Percentiles rank a stretch among this genome's conserved stretches.
phyloP scores from a whole-genome alignment of 257 asterid genomes.

The Solanum dulcamara region DNA sequence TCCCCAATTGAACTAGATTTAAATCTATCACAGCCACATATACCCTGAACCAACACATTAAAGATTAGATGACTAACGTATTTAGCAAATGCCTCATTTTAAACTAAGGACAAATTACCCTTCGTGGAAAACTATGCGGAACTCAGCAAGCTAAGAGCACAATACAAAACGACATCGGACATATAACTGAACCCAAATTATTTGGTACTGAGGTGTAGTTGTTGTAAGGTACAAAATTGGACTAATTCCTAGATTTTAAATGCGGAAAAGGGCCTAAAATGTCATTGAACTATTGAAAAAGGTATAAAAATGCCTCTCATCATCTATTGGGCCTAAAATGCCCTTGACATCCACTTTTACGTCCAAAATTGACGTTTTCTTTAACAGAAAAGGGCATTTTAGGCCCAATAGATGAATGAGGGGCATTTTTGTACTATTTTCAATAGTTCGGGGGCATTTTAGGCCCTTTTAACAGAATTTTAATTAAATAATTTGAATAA shows the following conservation, averaged over 20 bases:
- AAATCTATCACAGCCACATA: slow-evolving; percentile 93
- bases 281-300: too few species aligned
- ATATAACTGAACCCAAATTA: not conserved
- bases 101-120: not conserved
- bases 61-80: not conserved
- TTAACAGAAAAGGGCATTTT: too few species aligned
- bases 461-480: too few species aligned
- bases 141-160: not conserved
- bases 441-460: too few species aligned
- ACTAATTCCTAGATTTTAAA: not conserved
- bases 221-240: not conserved
- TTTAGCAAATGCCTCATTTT: not conserved
- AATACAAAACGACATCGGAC: not conserved
- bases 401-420: too few species aligned
- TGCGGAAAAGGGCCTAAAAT: too few species aligned
- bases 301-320: too few species aligned
- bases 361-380: too few species aligned
- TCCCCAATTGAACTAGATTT: slow-evolving; percentile 54
- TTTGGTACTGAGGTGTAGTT: not conserved
- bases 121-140: not conserved
- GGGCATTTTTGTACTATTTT: too few species aligned
- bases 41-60: slow-evolving; percentile 51
- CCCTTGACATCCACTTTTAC: too few species aligned
- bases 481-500: too few species aligned
- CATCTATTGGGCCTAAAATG: too few species aligned